Evolutionary conservation across 2,329 filamentous ascomycete species (phyloP).

Genomic region (Onygenales sp.): DNA sequence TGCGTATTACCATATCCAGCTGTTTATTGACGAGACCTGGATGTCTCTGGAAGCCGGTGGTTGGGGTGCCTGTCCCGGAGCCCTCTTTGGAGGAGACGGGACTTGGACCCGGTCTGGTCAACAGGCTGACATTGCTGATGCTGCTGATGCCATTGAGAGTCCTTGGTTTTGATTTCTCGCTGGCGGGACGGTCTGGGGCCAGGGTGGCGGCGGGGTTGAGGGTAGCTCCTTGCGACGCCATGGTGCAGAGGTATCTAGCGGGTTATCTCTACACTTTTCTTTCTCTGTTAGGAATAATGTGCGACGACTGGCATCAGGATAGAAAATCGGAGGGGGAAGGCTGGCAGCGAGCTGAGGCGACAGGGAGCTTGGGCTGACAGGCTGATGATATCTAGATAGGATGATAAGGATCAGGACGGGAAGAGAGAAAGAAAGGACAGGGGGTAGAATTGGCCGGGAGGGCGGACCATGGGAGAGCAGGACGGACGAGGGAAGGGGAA

Average conservation of each 20-base stretch:
- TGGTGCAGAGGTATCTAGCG: neutral
- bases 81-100: slow-evolving; percentile 24
- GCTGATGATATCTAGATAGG: no score
- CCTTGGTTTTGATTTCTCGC: neutral
- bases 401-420: no score
- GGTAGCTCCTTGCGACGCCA: neutral
- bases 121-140: neutral
- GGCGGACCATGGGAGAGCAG: no score
- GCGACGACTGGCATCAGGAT: no score
- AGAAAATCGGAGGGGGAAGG: no score
- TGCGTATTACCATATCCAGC: slow-evolving; percentile 44
- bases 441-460: no score
- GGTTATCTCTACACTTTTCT: no score
- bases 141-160: slow-evolving; percentile 1
- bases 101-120: slow-evolving; percentile 20
- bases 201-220: neutral
- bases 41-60: slow-evolving; percentile 31
- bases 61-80: slow-evolving; percentile 31
- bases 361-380: no score
- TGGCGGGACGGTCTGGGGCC: neutral
- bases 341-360: no score
- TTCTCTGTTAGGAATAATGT: no score
- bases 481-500: no score
- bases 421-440: no score
- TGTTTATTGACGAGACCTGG: slow-evolving; percentile 45